A percentile compares a stretch with the other conserved stretches of the same genome.
Conservation (phyloP, 768 basidiomycete genomes). For the Amyloporia xantha region DNA sequence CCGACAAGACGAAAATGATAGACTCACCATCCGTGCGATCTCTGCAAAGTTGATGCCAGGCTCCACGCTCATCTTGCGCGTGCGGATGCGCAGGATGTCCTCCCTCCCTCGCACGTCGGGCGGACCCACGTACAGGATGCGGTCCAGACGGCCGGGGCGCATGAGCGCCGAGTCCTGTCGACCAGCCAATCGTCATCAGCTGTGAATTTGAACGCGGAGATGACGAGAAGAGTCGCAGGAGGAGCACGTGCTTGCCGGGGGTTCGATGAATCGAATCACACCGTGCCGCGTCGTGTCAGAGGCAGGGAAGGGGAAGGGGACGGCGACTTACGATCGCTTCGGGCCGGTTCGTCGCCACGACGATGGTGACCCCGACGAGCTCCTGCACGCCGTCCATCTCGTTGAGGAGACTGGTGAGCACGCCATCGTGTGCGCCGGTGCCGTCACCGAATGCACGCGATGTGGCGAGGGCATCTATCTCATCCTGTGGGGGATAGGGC, state of each 20-base stretch:
- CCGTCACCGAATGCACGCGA: slow-evolving; percentile 54
- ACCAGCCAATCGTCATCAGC: too few species aligned
- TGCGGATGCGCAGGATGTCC: slow-evolving; percentile 80
- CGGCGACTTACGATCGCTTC: slow-evolving; percentile 84
- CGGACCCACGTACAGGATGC: slow-evolving; percentile 90
- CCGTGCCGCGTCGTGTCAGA: slow-evolving; percentile 39
- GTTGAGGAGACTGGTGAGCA: slow-evolving; percentile 87
- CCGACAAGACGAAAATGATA: background rate
- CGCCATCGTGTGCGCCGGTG: slow-evolving; percentile 72
- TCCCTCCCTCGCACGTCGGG: slow-evolving; percentile 74
- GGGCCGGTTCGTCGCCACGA: slow-evolving; percentile 95
- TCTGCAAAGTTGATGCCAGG: slow-evolving; percentile 55
- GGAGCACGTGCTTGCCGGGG: too few species aligned
- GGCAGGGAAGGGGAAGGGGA: background rate
- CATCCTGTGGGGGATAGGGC: slow-evolving; percentile 54
- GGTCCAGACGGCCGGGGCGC: slow-evolving; percentile 91
- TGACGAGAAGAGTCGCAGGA: too few species aligned
- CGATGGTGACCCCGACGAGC: slow-evolving; percentile 86
- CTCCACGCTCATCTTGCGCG: slow-evolving; percentile 74
- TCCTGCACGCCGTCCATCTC: slow-evolving; percentile 99
- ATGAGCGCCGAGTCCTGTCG: slow-evolving; percentile 87
- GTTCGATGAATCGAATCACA: background rate
- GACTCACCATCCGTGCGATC: slow-evolving; percentile 64
- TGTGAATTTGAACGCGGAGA: too few species aligned
- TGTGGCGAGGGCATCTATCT: slow-evolving; percentile 89